Base-by-base conservation (phyloP, 495 filamentous ascomycete species). In the Clavariopsis aquatica region DNA sequence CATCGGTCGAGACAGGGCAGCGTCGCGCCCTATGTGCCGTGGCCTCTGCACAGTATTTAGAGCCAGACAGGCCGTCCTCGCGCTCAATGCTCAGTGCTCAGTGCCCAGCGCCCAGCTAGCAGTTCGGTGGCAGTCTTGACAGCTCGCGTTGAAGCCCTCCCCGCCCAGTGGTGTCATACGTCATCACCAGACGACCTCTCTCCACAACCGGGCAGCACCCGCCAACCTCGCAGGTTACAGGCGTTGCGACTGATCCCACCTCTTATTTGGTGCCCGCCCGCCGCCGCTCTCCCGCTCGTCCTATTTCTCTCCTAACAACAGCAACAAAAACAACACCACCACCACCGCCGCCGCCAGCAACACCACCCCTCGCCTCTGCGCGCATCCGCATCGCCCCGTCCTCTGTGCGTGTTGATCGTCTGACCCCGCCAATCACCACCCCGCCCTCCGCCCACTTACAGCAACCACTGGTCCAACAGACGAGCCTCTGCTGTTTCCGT, bases 141-240 rank as follows among this genome's bases (percentile, higher is more conserved):
- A 23, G 24, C 9, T 22, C 28, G 34, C 27, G 36, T 20, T 57
- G 36, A 43, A 17, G 20, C 19, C 19, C 45, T 4, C 5, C 19
- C 19, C 45, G 7, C 5, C 7, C 15, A 7, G 45, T 23, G 22
- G 7, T 23, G 20, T 22, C 34, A 19, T 57, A 52, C 57, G 62
- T 57, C 62, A 55, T 65, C 62, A 65, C 49, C 45, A 45, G 27
- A 57, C 26, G 28, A n/a, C 36, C 22, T 28, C 62, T 60, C 31
- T 43, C 20, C 64, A 27, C 22, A 65, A 59, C 62, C 45, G 54
- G 62, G 62, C n/a, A 65, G 57, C 57, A 66, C 59, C 49, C 38
- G 47, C n/a, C 59, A 62, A 46, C 45, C 36, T 54, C 59, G 36
- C 49, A 23, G 23, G 46, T 46, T 61, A 55, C 31, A 34, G 31